phyloP scores from a whole-genome alignment of 1,284 basidiomycete species.

The Ceratobasidium sp. region DNA sequence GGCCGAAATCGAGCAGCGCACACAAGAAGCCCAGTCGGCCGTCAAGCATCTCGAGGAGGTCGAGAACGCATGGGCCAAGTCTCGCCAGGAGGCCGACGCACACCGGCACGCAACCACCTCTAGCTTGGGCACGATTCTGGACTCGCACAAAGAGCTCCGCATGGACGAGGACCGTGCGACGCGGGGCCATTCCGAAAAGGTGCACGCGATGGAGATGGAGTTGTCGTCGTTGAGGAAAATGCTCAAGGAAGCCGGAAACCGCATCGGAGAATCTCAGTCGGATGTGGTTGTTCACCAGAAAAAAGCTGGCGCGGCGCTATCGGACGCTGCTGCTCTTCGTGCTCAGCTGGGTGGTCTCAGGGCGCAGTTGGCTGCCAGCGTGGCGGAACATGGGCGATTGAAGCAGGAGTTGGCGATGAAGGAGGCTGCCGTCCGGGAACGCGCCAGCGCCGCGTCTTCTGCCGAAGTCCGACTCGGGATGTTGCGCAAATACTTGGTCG shows the following conservation, averaged over 20 bases:
- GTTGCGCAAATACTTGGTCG: constrained; percentile 87
- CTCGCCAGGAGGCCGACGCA: constrained; percentile 88
- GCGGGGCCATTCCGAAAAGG: constrained; percentile 81
- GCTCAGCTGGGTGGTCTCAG: constrained; percentile 83
- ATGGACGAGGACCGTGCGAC: constrained; percentile 79
- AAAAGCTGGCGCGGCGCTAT: constrained; percentile 73
- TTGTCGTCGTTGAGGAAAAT: constrained; percentile 75
- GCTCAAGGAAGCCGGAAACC: constrained; percentile 79
- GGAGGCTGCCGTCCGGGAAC: constrained; percentile 76
- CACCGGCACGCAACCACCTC: constrained; percentile 85
- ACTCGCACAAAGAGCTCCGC: constrained; percentile 81
- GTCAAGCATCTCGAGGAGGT: constrained; percentile 73
- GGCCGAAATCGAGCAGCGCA: constrained; percentile 78
- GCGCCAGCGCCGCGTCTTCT: constrained; percentile 75
- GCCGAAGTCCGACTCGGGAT: constrained; percentile 80
- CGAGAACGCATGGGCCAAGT: constrained; percentile 87
- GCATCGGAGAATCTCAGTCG: constrained; percentile 73
- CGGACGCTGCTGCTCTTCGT: constrained; percentile 74
- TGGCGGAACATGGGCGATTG: constrained; percentile 77
- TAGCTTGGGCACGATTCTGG: constrained; percentile 83
- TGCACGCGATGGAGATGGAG: constrained; percentile 83
- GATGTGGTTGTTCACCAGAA: constrained; percentile 78
- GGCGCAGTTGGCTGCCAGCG: constrained; percentile 75
- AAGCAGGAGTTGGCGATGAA: constrained; percentile 74
- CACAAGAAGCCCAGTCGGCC: constrained; percentile 76